A percentile compares a stretch with the other conserved stretches of the same genome.
These are phyloP conservation scores for Sporothrix mexicana DNA, from an alignment of 2,329 filamentous ascomycete species.

Conservation along the genomic window DNA sequence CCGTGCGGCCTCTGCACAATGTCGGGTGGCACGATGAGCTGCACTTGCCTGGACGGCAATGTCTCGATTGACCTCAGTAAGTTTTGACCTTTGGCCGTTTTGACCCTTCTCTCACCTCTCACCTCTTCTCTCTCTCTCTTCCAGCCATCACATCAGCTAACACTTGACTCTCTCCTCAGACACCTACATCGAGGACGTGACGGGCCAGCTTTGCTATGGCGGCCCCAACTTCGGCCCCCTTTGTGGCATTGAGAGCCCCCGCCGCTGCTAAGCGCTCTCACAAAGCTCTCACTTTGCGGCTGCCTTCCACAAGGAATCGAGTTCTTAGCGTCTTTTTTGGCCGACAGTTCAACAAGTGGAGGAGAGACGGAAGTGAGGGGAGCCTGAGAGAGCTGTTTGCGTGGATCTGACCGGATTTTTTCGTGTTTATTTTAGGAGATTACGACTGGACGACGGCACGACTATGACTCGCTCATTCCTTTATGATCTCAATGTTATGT, in stretches of 20 bases:
- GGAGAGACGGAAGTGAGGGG: no score
- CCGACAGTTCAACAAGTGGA: no score
- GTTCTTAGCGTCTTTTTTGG: neutral
- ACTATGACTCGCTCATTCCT: no score
- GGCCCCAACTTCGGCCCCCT: neutral
- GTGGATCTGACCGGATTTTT: no score
- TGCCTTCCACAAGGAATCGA: neutral
- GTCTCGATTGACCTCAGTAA: neutral
- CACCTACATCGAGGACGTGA: neutral
- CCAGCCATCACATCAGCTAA: no score
- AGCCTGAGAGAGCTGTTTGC: no score
- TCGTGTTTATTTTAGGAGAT: no score
- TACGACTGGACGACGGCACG: no score
- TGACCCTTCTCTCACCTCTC: neutral
- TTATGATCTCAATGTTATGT: no score
- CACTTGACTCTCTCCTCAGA: neutral
- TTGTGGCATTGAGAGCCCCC: neutral
- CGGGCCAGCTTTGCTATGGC: neutral
- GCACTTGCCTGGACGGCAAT: neutral
- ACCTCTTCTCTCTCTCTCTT: neutral
- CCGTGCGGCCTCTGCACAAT: neutral
- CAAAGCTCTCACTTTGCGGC: neutral
- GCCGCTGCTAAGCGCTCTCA: slow-evolving; percentile 1
- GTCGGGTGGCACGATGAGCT: neutral
- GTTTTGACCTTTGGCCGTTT: neutral